phyloP scores from a whole-genome alignment of 2,329 filamentous ascomycete species.

The Phaeoacremonium minimum region DNA sequence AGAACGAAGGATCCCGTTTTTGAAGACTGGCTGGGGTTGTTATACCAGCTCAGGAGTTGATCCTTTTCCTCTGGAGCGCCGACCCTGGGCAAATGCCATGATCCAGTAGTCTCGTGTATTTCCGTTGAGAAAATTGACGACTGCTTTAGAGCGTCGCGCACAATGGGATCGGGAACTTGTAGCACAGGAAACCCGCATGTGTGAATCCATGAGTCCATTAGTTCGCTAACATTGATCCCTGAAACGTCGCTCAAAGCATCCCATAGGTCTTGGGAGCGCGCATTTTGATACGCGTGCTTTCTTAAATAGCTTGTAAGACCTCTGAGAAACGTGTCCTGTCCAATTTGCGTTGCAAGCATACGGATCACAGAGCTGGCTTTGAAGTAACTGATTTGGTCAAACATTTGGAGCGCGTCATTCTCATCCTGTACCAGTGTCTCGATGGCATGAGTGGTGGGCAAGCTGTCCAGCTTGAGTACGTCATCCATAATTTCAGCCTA shows the following conservation, averaged over 20 bases:
- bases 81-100: background rate
- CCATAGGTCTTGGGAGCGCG: conserved; percentile 61
- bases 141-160: background rate
- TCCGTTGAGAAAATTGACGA: background rate
- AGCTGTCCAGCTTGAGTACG: conserved; percentile 55
- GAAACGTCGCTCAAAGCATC: conserved; percentile 62
- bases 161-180: conserved; percentile 38
- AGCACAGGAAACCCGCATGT: conserved; percentile 67
- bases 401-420: conserved; percentile 70
- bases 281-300: conserved; percentile 65
- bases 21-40: background rate
- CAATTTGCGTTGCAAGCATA: conserved; percentile 69
- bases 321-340: conserved; percentile 66
- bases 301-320: conserved; percentile 64
- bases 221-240: conserved; percentile 61
- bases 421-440: conserved; percentile 67
- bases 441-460: conserved; percentile 66
- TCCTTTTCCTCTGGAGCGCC: background rate
- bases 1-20: background rate
- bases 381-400: conserved; percentile 69
- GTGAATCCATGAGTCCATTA: conserved; percentile 72
- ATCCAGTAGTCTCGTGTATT: background rate
- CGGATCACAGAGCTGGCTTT: conserved; percentile 68
- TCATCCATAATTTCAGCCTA: background rate
- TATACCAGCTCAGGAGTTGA: background rate